phyloP scores from a whole-genome alignment of 257 asterid species.

The Forsythia viridissima region DNA sequence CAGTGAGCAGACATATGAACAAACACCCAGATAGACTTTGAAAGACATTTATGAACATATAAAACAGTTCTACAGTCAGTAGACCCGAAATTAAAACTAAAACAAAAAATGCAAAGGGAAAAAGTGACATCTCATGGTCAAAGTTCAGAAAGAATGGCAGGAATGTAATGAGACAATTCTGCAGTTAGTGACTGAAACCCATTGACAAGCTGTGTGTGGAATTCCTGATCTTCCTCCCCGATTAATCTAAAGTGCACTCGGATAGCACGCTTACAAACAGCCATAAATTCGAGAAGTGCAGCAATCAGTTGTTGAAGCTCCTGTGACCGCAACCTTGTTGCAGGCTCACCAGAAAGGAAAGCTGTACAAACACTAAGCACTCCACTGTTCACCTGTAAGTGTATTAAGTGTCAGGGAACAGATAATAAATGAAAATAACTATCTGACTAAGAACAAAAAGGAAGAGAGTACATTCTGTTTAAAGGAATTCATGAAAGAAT shows the following conservation, averaged over 20 bases:
- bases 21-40: not conserved
- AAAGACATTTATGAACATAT: not conserved
- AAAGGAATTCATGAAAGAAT: not conserved
- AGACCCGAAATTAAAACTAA: not conserved
- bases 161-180: slow-evolving; percentile 95
- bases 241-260: slow-evolving; percentile 92
- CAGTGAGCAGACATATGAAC: not conserved
- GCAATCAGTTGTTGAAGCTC: slow-evolving; percentile 96
- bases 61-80: not conserved
- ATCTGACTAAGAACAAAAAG: not conserved
- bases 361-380: slow-evolving; percentile 98
- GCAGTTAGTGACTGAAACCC: slow-evolving; percentile 99
- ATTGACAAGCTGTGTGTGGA: slow-evolving; percentile 95
- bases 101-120: not conserved
- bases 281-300: slow-evolving; percentile 97
- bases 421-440: not conserved
- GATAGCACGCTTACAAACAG: slow-evolving; percentile 97
- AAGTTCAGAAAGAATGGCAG: slow-evolving; percentile 98
- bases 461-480: not conserved
- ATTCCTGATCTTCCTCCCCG: slow-evolving; percentile 97
- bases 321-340: slow-evolving; percentile 96
- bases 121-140: slow-evolving; percentile 26
- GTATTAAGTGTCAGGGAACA: not conserved
- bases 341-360: slow-evolving; percentile 98
- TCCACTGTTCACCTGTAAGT: slow-evolving; percentile 91